phyloP scores from a whole-genome alignment of 2,329 filamentous ascomycete species.

The Teratosphaeria gauchensis region DNA sequence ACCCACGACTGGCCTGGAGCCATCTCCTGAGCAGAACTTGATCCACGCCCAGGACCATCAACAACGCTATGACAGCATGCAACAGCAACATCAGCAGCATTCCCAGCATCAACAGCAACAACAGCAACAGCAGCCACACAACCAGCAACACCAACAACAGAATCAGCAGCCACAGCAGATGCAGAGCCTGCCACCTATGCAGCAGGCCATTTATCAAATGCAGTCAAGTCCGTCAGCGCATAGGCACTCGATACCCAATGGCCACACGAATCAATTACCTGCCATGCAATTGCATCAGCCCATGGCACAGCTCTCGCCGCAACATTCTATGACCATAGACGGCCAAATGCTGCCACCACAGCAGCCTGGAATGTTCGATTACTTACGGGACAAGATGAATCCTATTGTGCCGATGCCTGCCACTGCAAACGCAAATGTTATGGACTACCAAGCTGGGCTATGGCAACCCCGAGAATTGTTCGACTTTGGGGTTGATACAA shows the following conservation, averaged over 20 bases:
- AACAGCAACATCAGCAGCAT: background rate
- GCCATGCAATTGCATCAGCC: slow-evolving; percentile 6
- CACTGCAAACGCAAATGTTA: slow-evolving; percentile 16
- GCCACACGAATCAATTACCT: slow-evolving; percentile 6
- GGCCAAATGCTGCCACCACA: slow-evolving; percentile 22
- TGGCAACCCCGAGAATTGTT: slow-evolving; percentile 36
- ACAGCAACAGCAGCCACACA: background rate
- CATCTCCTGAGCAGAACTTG: slow-evolving; percentile 11
- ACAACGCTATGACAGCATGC: slow-evolving; percentile 7
- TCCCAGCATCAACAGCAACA: background rate
- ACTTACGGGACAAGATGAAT: slow-evolving; percentile 25
- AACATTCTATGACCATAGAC: slow-evolving; percentile 16
- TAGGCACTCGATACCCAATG: slow-evolving; percentile 8
- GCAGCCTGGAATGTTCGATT: slow-evolving; percentile 23
- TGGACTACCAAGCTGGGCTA: slow-evolving; percentile 27
- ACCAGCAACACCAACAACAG: slow-evolving; percentile 1
- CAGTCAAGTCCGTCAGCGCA: slow-evolving; percentile 12
- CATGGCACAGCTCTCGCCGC: slow-evolving; percentile 3
- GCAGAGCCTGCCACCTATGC: slow-evolving; percentile 9
- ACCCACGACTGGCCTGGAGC: slow-evolving; percentile 11
- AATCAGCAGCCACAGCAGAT: slow-evolving; percentile 1
- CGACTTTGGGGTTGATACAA: slow-evolving; percentile 36
- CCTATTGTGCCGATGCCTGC: slow-evolving; percentile 10
- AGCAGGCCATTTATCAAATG: slow-evolving; percentile 15
- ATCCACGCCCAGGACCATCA: slow-evolving; percentile 14